Percentiles rank a stretch among this genome's conserved stretches.
phyloP scores from a whole-genome alignment of 441 rosid genomes.

The Melastoma candidum region DNA sequence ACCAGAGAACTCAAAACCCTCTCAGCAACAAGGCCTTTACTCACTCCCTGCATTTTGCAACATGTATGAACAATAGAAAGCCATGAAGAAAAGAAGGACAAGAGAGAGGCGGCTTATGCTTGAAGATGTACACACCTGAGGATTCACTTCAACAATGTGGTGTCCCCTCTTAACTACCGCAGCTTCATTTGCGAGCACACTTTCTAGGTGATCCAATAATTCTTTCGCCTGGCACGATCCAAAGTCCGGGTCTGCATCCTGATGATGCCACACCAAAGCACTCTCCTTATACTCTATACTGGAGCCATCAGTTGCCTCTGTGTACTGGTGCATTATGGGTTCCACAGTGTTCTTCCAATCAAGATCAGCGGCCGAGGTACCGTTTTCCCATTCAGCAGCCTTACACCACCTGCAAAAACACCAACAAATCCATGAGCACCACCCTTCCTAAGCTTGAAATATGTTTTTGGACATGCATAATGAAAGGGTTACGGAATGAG shows the following conservation, averaged over 20 bases:
- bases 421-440: neutral
- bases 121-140: slow-evolving; percentile 40
- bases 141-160: slow-evolving; percentile 85
- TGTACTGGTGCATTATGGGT: slow-evolving; percentile 68
- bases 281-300: slow-evolving; percentile 69
- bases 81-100: slow-evolving; percentile 1
- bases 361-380: slow-evolving; percentile 43
- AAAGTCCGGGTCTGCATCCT: slow-evolving; percentile 89
- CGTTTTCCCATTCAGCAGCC: slow-evolving; percentile 53
- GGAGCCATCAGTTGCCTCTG: slow-evolving; percentile 86
- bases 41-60: slow-evolving; percentile 34
- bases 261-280: slow-evolving; percentile 87
- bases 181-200: slow-evolving; percentile 78
- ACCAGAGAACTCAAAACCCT: slow-evolving; percentile 33
- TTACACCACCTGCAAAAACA: slow-evolving; percentile 44
- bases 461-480: too few relatives aligned
- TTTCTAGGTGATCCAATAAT: slow-evolving; percentile 73
- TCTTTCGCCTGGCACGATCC: slow-evolving; percentile 92
- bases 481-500: too few relatives aligned
- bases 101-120: too few relatives aligned
- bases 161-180: slow-evolving; percentile 71
- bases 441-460: too few relatives aligned
- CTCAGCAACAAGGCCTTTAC: slow-evolving; percentile 46
- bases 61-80: neutral
- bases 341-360: slow-evolving; percentile 75